These are phyloP conservation scores for Neonectria punicea DNA, from an alignment of 2,329 filamentous ascomycete species.

Conservation along the genomic window DNA sequence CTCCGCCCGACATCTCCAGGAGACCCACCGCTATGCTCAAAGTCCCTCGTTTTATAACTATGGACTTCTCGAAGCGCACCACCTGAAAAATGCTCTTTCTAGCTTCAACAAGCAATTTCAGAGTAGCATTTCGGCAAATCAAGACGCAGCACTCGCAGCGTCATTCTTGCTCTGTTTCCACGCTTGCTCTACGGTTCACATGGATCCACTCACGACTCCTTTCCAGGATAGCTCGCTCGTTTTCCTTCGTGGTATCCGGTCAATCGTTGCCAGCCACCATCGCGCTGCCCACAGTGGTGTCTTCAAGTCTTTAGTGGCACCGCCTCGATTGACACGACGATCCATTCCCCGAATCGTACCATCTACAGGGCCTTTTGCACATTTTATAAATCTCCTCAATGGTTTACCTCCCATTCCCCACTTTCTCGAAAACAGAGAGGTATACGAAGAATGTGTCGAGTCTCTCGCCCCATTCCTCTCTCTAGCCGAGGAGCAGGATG, in stretches of 20 bases:
- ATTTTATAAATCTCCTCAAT: constrained; percentile 11
- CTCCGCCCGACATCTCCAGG: constrained; percentile 10
- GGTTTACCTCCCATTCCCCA: constrained; percentile 11
- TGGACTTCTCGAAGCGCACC: constrained; percentile 8
- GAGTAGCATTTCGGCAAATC: constrained; percentile 8
- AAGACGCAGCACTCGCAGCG: constrained; percentile 10
- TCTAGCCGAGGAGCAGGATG: constrained; percentile 10
- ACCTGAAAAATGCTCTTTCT: constrained; percentile 11
- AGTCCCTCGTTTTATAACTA: constrained; percentile 10
- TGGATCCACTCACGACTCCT: constrained; percentile 12
- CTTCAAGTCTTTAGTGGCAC: constrained; percentile 9
- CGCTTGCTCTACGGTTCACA: constrained; percentile 11
- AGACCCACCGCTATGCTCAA: constrained; percentile 11
- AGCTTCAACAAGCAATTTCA: constrained; percentile 11
- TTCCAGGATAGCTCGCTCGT: constrained; percentile 9
- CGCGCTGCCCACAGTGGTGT: constrained; percentile 8
- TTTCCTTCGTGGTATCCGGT: constrained; percentile 12
- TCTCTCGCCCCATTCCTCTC: constrained; percentile 9
- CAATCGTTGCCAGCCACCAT: constrained; percentile 9
- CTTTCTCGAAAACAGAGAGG: constrained; percentile 12
- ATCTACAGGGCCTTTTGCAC: constrained; percentile 9
- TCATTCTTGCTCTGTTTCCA: constrained; percentile 12
- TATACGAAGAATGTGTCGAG: constrained; percentile 11
- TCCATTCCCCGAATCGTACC: constrained; percentile 9
- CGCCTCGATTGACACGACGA: constrained; percentile 9